Percentiles rank a stretch among this genome's conserved stretches.
Evolutionary conservation across 305 asterid genomes (phyloP).

Genomic region (Andrographis paniculata): DNA sequence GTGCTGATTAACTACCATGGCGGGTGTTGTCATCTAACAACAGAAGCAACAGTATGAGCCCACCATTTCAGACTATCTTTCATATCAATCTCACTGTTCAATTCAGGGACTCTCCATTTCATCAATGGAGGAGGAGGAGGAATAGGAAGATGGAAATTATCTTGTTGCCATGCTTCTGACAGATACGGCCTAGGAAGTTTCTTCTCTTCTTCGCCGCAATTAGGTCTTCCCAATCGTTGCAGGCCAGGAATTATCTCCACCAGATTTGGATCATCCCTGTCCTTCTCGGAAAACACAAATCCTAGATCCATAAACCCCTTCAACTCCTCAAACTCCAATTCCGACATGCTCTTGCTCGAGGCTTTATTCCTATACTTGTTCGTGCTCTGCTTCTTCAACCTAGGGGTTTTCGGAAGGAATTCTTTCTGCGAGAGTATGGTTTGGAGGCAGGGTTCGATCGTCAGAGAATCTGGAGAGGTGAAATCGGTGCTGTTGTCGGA

Average conservation of each 20-base stretch:
- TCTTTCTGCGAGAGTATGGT: constrained; percentile 23
- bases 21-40: constrained; percentile 26
- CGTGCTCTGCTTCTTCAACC: not conserved
- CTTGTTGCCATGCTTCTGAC: constrained; percentile 77
- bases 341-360: constrained; percentile 55
- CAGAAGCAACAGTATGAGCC: constrained; percentile 80
- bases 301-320: constrained; percentile 85
- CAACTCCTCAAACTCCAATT: constrained; percentile 66
- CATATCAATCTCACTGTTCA: constrained; percentile 37
- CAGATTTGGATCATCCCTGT: constrained; percentile 36
- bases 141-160: too few species aligned
- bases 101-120: constrained; percentile 42
- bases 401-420: constrained; percentile 2
- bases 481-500: too few species aligned
- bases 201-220: not conserved
- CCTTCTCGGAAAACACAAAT: constrained; percentile 58
- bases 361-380: constrained; percentile 9
- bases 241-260: constrained; percentile 64
- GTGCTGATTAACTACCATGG: not conserved
- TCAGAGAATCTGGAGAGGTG: constrained; percentile 21
- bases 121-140: too few species aligned
- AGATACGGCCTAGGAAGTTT: constrained; percentile 57
- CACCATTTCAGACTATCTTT: constrained; percentile 66
- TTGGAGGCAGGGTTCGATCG: constrained; percentile 20
- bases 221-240: constrained; percentile 52